Evolutionary conservation across 169 alveolate genomes (phyloP).

Genomic region (Ichthyophthirius multifiliis): DNA sequence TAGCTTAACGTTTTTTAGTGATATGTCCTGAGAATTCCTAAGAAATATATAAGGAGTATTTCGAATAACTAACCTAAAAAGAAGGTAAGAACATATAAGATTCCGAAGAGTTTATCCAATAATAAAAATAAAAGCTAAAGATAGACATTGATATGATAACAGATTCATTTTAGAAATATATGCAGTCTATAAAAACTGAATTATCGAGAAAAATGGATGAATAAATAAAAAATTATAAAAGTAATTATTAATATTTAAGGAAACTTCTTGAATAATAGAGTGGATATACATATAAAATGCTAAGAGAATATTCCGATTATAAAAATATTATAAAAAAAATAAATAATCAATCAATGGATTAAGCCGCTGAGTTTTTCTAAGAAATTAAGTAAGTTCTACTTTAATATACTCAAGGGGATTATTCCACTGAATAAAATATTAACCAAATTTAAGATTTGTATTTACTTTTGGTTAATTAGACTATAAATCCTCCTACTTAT

Average conservation of each 20-base stretch:
- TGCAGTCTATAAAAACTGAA: not conserved
- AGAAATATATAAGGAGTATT: not conserved
- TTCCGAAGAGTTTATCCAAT: not conserved
- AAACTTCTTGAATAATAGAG: not conserved
- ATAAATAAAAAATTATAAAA: not conserved
- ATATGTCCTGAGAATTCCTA: not conserved
- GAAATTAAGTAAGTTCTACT: not conserved
- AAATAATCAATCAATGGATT: not conserved
- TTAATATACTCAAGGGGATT: not conserved
- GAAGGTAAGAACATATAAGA: not conserved
- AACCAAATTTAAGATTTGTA: not conserved
- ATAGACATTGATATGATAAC: not conserved
- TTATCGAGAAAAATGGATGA: slow-evolving; percentile 1
- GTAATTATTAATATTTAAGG: not conserved
- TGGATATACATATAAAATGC: slow-evolving; percentile 1
- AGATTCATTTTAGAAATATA: not conserved
- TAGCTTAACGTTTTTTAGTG: not conserved
- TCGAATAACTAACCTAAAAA: not conserved
- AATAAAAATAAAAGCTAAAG: not conserved
- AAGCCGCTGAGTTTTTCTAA: not conserved
- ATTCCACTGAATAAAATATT: not conserved
- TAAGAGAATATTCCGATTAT: not conserved
- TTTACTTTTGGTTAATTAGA: not conserved
- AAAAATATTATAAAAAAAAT: not conserved
- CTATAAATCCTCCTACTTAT: not conserved